phyloP scores from a whole-genome alignment of 306 rosid genomes.

The Fragaria vesca region DNA sequence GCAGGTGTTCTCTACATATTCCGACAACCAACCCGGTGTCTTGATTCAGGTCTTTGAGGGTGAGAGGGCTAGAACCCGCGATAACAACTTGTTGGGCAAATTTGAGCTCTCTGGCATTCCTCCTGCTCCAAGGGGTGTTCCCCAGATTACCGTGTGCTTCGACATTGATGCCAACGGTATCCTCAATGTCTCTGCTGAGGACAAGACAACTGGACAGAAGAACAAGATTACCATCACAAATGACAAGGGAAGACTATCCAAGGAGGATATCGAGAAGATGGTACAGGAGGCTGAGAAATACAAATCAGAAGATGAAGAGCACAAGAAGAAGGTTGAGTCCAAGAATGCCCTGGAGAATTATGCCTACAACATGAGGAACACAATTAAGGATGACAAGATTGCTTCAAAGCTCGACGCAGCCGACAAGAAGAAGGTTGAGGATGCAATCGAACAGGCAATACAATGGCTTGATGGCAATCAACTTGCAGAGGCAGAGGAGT shows the following conservation, averaged over 20 bases:
- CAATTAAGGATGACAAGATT: conserved; percentile 1
- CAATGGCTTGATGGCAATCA: conserved; percentile 1
- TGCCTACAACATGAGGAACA: conserved; percentile 2
- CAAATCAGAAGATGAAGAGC: neutral
- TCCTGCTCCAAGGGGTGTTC: conserved; percentile 1
- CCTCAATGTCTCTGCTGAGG: conserved; percentile 3
- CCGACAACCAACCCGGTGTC: neutral
- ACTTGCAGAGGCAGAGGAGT: neutral
- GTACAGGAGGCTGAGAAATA: conserved; percentile 2
- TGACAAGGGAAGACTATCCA: neutral
- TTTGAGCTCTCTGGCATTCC: conserved; percentile 8
- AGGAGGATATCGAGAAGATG: conserved; percentile 1
- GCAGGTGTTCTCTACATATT: neutral
- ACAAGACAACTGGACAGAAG: neutral
- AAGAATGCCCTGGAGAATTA: conserved; percentile 7
- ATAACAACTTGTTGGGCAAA: neutral
- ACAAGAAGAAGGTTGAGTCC: neutral
- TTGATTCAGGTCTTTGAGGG: conserved; percentile 6
- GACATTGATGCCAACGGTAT: neutral
- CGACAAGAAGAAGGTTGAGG: neutral
- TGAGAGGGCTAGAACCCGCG: neutral
- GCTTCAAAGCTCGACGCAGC: neutral
- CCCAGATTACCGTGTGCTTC: neutral
- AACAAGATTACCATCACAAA: conserved; percentile 6
- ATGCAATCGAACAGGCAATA: neutral